Base-by-base conservation (phyloP, 2,329 filamentous ascomycete species). In the Elsinoe arachidis region DNA sequence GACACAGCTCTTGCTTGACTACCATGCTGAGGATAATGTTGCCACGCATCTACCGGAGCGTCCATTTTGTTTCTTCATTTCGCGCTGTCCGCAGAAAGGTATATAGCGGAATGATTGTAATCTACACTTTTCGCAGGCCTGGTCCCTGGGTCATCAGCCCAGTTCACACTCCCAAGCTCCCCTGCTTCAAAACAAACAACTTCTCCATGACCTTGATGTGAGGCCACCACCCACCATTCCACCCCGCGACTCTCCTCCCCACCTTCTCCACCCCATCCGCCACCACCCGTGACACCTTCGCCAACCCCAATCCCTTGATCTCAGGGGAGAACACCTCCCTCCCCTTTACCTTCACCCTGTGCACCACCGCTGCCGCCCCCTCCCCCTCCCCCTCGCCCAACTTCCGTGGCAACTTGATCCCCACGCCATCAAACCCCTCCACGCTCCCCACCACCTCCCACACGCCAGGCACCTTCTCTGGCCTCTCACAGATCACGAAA, bases 401-500 rank as follows among this genome's bases (percentile, higher is more conserved):
- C n/a, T 5, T 30, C 26, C 7, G 78, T 46, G 67, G 70, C 55
- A 83, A 17, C 6, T 67, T 69, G 26, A 30, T 2, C 7, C 26
- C 26, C 30, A 83, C 62, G 0, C 80, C 79, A 5, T 73, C 74
- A 63, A 80, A 82, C 0, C 74, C 78, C 56, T 76, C 69, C 2
- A 83, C 70, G 1, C 73, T 73, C 34, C 76, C 73, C 1, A 79
- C 65, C 7, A 77, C 72, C 44, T 77, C 71, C 82, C 82, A 85
- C 3, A 67, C 70, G 0, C 74, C 76, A 47, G 80, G 78, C 26
- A 74, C 63, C 60, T 70, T 67, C 61, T 75, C 67, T 9, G 78
- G 72, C 58, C 71, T 68, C 67, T 85, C 82, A 0, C 78, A 73
- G 21, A 85, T 68, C 2, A 77, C 77, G 61, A 82, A 85, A 62